Percentiles rank a stretch among this genome's conserved stretches.
phyloP scores from a whole-genome alignment of 306 rosid species.

The Oemleria cerasiformis region DNA sequence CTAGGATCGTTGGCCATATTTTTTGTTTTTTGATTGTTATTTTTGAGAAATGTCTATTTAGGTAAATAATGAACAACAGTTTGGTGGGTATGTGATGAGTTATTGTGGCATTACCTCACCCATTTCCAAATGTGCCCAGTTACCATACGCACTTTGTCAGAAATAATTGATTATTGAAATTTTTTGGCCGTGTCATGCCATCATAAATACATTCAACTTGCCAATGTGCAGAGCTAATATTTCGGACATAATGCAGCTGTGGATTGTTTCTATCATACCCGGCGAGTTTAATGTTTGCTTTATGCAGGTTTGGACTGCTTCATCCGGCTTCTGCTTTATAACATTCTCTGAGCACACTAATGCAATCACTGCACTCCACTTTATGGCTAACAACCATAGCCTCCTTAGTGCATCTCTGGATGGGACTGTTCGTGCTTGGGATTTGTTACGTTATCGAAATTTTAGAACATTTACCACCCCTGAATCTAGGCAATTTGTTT shows the following conservation, averaged over 20 bases:
- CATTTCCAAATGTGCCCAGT: not conserved
- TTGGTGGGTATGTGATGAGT: not conserved
- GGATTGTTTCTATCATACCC: not conserved
- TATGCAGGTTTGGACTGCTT: slow-evolving; percentile 79
- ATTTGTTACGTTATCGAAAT: slow-evolving; percentile 78
- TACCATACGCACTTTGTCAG: not conserved
- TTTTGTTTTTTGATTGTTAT: too few relatives aligned
- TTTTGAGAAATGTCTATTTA: not conserved
- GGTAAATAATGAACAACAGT: not conserved
- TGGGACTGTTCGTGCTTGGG: slow-evolving; percentile 98
- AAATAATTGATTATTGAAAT: not conserved
- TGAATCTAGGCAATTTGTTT: slow-evolving; percentile 79
- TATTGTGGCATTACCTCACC: not conserved
- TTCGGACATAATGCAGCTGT: not conserved
- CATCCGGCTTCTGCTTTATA: slow-evolving; percentile 85
- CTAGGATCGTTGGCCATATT: not conserved
- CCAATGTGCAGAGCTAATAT: not conserved
- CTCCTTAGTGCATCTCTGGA: slow-evolving; percentile 94
- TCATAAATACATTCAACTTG: not conserved
- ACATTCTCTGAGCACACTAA: slow-evolving; percentile 86
- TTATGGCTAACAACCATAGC: slow-evolving; percentile 66
- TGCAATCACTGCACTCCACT: slow-evolving; percentile 91
- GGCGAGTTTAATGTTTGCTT: slow-evolving; percentile 27
- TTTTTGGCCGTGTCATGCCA: not conserved
- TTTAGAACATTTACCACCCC: slow-evolving; percentile 77